phyloP scores from a whole-genome alignment of 495 filamentous ascomycete genomes.

The Friedmanniomyces endolithicus region DNA sequence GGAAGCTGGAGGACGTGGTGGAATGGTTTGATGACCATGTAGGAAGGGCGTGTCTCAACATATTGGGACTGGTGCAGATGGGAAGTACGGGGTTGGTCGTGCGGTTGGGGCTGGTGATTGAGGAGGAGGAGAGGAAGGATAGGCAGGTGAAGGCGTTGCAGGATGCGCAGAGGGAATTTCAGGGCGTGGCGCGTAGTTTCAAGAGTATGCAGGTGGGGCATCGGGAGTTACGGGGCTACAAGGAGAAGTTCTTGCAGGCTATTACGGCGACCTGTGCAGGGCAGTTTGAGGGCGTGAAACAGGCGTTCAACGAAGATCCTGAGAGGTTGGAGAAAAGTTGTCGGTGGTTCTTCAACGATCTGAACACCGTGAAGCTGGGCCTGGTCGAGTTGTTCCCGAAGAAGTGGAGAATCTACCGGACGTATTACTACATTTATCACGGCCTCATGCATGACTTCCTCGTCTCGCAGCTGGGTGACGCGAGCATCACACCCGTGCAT shows the following conservation, averaged over 20 bases:
- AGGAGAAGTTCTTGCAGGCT: constrained; percentile 78
- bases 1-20: constrained; percentile 71
- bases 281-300: constrained; percentile 61
- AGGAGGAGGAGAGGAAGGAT: constrained; percentile 93
- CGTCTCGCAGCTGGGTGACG: constrained; percentile 65
- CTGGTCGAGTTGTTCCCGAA: constrained; percentile 85
- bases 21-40: constrained; percentile 94
- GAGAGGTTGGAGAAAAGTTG: constrained; percentile 71
- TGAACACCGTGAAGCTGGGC: constrained; percentile 79
- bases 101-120: constrained; percentile 76
- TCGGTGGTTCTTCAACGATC: constrained; percentile 94
- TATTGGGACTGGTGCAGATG: constrained; percentile 71
- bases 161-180: constrained; percentile 87
- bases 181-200: constrained; percentile 82
- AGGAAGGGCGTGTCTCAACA: constrained; percentile 70
- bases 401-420: constrained; percentile 93
- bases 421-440: constrained; percentile 83
- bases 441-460: constrained; percentile 89
- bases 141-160: constrained; percentile 79
- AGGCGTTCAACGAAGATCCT: constrained; percentile 69
- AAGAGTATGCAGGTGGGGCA: constrained; percentile 87
- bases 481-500: constrained; percentile 60
- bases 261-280: constrained; percentile 60
- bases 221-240: constrained; percentile 87
- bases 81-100: constrained; percentile 85